A percentile compares a stretch with the other conserved stretches of the same genome.
phyloP scores from a whole-genome alignment of 345 rosid genomes.

The Trapa incisa region DNA sequence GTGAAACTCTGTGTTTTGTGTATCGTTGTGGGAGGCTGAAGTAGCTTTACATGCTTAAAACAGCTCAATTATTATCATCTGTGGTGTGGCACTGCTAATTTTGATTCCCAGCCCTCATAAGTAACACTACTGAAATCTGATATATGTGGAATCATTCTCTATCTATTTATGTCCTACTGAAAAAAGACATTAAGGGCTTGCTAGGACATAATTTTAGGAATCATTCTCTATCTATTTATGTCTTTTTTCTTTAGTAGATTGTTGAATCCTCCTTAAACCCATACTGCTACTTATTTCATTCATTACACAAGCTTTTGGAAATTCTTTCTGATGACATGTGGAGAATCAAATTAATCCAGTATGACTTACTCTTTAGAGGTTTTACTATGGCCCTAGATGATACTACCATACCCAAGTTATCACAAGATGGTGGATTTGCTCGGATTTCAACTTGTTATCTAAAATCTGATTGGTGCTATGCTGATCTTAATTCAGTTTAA shows the following conservation, averaged over 20 bases:
- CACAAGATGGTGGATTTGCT: neutral
- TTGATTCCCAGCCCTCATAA: neutral
- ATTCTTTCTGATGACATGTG: neutral
- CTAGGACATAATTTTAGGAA: neutral
- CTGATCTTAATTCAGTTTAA: conserved; percentile 41
- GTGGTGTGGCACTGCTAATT: neutral
- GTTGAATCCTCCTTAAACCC: neutral
- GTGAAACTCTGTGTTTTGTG: neutral
- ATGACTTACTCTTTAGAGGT: neutral
- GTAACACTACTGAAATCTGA: neutral
- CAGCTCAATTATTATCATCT: neutral
- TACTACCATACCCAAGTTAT: neutral
- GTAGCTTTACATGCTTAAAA: neutral
- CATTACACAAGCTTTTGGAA: neutral
- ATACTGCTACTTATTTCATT: neutral
- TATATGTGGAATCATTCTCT: neutral
- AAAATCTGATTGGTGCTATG: neutral
- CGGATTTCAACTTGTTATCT: neutral
- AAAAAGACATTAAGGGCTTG: no score
- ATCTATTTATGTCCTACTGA: neutral
- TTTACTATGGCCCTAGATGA: neutral
- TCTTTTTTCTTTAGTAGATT: neutral
- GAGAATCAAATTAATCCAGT: neutral
- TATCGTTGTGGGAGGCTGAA: neutral
- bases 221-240: neutral